Evolutionary conservation across 495 filamentous ascomycete genomes (phyloP), one percentile per base, ranked within the genome.

Genomic region (Penicillium psychrofluorescens): DNA sequence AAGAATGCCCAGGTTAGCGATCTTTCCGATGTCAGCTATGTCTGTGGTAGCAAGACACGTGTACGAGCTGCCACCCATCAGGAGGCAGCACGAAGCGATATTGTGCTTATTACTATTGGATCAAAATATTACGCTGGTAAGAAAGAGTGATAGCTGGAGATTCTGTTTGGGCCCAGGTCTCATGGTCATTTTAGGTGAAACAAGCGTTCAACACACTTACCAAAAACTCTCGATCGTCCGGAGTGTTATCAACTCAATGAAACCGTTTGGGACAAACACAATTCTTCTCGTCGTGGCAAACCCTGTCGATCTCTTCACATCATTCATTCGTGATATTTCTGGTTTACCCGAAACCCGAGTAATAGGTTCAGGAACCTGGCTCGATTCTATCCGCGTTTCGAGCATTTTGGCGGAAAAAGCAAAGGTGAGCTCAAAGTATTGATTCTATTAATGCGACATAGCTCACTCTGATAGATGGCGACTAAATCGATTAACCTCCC

Each of bases 301-400:
- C 55, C 71, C 71, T 0, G 68, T 75, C 36, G 71, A 75, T 51
- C 53, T 73, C 1, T 51, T 73, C n/a, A 73, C 71, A 11, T 55
- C 59, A 15, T 51, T 70, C 12, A 66, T 63, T 0, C 57, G 56
- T 12, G 48, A 61, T 36, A 33, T 68, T 4, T 59, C 58, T 1
- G 61, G 67, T 51, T 66, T 22, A 22, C 22, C 22, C 22, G 22
- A 22, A 22, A 4, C 22, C 22, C 22, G 22, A 22, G 22, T 22
- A 4, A 22, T 22, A 22, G 22, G 22, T 22, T 22, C 22, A 22
- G 22, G 22, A 22, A 22, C 22, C 2, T 22, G 22, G 22, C 22
- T 22, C 22, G 22, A 22, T 22, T 3, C 22, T 22, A 22, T 22
- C 22, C 22, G 22, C 22, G 22, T 22, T 4, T 22, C 22, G 22